phyloP scores from a whole-genome alignment of 352 stramenopile genomes.

The Phytophthora citrophthora region DNA sequence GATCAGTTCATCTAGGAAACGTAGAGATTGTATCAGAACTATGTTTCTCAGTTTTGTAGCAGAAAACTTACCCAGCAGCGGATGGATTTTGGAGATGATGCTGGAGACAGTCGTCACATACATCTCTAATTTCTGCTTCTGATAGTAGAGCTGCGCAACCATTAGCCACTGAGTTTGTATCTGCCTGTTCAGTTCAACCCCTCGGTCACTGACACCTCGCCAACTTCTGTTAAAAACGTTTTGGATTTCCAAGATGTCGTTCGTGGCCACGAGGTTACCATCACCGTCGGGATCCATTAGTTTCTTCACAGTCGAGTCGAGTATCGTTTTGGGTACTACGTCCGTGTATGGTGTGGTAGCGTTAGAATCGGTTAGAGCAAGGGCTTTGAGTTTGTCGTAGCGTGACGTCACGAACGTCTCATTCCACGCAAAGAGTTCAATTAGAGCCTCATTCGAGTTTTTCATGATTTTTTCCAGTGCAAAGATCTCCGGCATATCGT shows the following conservation, averaged over 20 bases:
- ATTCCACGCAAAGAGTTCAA: slow-evolving; percentile 63
- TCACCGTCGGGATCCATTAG: slow-evolving; percentile 64
- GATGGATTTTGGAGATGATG: slow-evolving; percentile 43
- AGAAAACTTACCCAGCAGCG: slow-evolving; percentile 38
- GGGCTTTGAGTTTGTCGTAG: slow-evolving; percentile 28
- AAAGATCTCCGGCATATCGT: slow-evolving; percentile 56
- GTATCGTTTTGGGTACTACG: slow-evolving; percentile 44
- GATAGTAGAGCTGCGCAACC: slow-evolving; percentile 49
- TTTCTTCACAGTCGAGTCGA: slow-evolving; percentile 47
- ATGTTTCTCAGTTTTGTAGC: no score
- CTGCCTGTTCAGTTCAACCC: slow-evolving; percentile 46
- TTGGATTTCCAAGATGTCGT: slow-evolving; percentile 49
- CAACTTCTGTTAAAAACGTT: slow-evolving; percentile 63
- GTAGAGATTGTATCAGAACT: neutral
- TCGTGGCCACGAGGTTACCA: slow-evolving; percentile 27
- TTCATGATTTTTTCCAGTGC: slow-evolving; percentile 34
- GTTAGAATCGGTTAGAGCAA: slow-evolving; percentile 50
- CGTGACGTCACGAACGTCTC: slow-evolving; percentile 42
- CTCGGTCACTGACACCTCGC: slow-evolving; percentile 46
- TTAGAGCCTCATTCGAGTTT: slow-evolving; percentile 28
- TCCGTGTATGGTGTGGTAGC: slow-evolving; percentile 61
- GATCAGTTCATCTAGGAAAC: slow-evolving; percentile 38
- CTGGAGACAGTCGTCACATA: slow-evolving; percentile 41
- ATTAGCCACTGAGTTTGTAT: slow-evolving; percentile 56
- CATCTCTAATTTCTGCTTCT: slow-evolving; percentile 46